Percentiles rank a stretch among this genome's conserved stretches.
Evolutionary conservation across 1,139 yeast species (phyloP).

Genomic region (Geotrichum candidum): DNA sequence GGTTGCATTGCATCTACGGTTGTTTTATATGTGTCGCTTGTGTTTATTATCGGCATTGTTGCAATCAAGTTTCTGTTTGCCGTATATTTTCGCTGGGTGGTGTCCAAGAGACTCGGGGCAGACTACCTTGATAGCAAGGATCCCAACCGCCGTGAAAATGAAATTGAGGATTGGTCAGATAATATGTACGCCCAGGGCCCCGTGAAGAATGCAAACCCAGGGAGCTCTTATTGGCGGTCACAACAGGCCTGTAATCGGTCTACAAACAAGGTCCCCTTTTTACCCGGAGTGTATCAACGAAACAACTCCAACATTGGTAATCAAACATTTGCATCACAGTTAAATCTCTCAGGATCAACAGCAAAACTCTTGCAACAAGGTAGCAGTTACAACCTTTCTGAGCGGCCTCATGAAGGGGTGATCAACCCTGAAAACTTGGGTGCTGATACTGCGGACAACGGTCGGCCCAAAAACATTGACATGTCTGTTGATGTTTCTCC

Average conservation of each 20-base stretch:
- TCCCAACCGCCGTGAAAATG: conserved; percentile 49
- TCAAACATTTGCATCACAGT: conserved; percentile 3
- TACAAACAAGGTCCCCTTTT: not conserved
- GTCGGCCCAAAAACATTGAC: conserved; percentile 13
- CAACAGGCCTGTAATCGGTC: not conserved
- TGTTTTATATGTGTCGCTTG: conserved; percentile 61
- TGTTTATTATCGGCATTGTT: conserved; percentile 68
- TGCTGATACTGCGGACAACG: not conserved
- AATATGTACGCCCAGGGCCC: conserved; percentile 50
- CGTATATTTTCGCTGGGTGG: conserved; percentile 72
- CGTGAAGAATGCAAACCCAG: conserved; percentile 31
- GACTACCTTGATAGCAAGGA: conserved; percentile 50
- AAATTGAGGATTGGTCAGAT: conserved; percentile 76
- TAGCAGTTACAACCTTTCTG: not conserved
- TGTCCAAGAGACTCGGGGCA: conserved; percentile 58
- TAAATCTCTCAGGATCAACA: not conserved
- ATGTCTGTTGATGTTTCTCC: conserved; percentile 29
- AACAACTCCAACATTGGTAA: not conserved
- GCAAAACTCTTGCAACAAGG: not conserved
- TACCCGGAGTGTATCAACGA: not conserved
- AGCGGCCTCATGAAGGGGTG: not conserved
- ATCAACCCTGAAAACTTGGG: not conserved
- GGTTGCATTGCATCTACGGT: conserved; percentile 79
- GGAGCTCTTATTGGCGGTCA: not conserved
- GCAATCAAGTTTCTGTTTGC: conserved; percentile 67